phyloP scores from a whole-genome alignment of 2,329 filamentous ascomycete genomes.

The Neodidymelliopsis sp. region DNA sequence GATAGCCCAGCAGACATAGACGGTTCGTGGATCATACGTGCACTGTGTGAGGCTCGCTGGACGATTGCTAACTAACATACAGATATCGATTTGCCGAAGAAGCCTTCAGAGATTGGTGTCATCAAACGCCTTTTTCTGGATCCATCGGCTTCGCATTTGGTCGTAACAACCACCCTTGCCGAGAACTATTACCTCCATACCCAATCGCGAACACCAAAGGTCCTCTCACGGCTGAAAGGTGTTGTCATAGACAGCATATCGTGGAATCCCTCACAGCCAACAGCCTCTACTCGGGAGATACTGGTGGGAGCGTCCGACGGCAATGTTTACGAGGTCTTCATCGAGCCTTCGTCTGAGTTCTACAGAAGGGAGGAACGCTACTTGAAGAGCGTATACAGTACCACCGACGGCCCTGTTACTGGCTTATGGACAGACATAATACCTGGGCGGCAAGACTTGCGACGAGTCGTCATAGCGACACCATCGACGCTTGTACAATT shows the following conservation, averaged over 20 bases:
- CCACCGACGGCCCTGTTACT: conserved; percentile 81
- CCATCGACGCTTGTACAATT: conserved; percentile 81
- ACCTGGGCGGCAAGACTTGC: conserved; percentile 70
- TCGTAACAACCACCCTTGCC: conserved; percentile 88
- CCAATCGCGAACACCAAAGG: conserved; percentile 86
- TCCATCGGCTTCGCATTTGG: conserved; percentile 91
- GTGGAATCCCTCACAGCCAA: conserved; percentile 93
- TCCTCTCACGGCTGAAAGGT: conserved; percentile 81
- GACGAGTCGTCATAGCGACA: conserved; percentile 82
- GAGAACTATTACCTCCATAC: conserved; percentile 99
- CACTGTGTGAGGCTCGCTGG: background rate
- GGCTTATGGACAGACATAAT: conserved; percentile 85
- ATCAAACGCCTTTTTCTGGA: conserved; percentile 98
- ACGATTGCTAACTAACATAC: conserved; percentile 4
- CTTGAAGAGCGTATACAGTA: conserved; percentile 80
- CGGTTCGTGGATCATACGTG: conserved; percentile 43
- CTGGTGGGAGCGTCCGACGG: conserved; percentile 91
- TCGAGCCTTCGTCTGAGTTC: conserved; percentile 93
- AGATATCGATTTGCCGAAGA: conserved; percentile 98
- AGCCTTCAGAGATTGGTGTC: conserved; percentile 85
- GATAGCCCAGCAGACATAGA: conserved; percentile 96
- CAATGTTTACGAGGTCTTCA: conserved; percentile 92
- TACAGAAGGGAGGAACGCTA: conserved; percentile 96
- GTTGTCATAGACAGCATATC: conserved; percentile 88
- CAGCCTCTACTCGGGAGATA: conserved; percentile 93